Evolutionary conservation across 805 yeast species (phyloP).

Genomic region (Wickerhamomyces rabaulensis): DNA sequence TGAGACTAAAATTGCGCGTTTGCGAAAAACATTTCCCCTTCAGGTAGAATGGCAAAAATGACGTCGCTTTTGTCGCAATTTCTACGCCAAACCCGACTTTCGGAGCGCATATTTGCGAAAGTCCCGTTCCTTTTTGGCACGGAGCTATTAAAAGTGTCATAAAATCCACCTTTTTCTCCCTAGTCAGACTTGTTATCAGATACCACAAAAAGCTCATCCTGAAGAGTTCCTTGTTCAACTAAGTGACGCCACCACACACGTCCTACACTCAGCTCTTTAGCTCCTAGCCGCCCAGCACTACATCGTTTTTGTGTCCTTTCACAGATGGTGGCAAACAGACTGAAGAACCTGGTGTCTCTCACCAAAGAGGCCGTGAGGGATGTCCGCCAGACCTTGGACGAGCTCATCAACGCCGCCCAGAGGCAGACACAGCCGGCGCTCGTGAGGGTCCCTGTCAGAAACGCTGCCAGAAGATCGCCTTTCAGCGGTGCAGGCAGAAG

Average conservation of each 20-base stretch:
- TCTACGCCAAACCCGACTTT: neutral
- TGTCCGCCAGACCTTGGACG: conserved; percentile 42
- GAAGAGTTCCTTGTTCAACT: neutral
- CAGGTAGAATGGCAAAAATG: no score
- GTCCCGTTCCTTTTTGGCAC: neutral
- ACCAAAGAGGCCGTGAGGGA: conserved; percentile 43
- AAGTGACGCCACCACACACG: neutral
- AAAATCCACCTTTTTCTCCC: neutral
- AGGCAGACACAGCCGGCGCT: conserved; percentile 32
- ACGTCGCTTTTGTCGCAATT: no score
- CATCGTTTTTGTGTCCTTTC: neutral
- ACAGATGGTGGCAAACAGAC: conserved; percentile 28
- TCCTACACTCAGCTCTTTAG: neutral
- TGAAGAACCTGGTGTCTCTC: conserved; percentile 41
- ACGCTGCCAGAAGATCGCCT: conserved; percentile 8
- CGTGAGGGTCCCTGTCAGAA: conserved; percentile 36
- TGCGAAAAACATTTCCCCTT: no score
- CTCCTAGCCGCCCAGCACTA: neutral
- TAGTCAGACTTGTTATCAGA: no score
- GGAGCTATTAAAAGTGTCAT: neutral
- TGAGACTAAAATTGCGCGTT: no score
- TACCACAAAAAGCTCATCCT: no score
- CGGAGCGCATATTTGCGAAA: neutral
- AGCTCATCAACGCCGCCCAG: conserved; percentile 30
- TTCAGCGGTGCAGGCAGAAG: conserved; percentile 17